Base-by-base conservation (phyloP, 2,329 filamentous ascomycete species). In the Didymella keratinophila region DNA sequence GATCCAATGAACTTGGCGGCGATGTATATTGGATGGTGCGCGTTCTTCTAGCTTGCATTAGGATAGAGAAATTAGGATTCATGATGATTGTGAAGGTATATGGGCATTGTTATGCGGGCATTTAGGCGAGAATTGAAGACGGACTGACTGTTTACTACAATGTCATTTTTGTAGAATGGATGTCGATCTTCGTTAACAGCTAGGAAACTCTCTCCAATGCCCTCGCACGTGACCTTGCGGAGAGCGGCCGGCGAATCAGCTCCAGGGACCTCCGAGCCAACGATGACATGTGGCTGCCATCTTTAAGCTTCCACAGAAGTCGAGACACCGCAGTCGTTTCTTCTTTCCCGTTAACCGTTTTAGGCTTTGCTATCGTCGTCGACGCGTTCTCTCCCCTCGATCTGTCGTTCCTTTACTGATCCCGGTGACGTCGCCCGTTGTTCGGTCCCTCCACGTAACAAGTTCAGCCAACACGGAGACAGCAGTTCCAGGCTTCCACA, bases 11-110 rank as follows among this genome's bases (percentile, higher is more conserved):
- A 95, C 75, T 77, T 99, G 78, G 87, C 91, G 18, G 87, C 88
- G 37, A 99, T 99, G 96, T 99, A 98, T 78, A 97, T 98, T 78
- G 95, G 95, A 20, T 98, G 94, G 94, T 89, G 87, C 79, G 82
- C 87, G 12, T 90, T 89, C 70, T 86, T 89, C 59, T 89, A 74
- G 36, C 11, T 3, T 30, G 32, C 18, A 27, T 21, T 18, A 16
- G 14, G 34, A 28, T 16, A 23, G 9, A 21, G 12, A 3, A 9
- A 23, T 30, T 28, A 12, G 23, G 1, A 14, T 50, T 28, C 25
- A 25, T 10, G 25, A 8, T 11, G 3, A 20, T 8, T 18, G 36
- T 20, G n/a, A 18, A 39, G 18, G 32, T 16, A 20, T 20, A 20
- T 45, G n/a, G n/a, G 30, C 7, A 18, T 16, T 23, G 36, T 39